Evolutionary conservation across 2,329 filamentous ascomycete genomes (phyloP), one percentile per base, ranked within the genome.

Genomic region (Metarhizium robertsii): DNA sequence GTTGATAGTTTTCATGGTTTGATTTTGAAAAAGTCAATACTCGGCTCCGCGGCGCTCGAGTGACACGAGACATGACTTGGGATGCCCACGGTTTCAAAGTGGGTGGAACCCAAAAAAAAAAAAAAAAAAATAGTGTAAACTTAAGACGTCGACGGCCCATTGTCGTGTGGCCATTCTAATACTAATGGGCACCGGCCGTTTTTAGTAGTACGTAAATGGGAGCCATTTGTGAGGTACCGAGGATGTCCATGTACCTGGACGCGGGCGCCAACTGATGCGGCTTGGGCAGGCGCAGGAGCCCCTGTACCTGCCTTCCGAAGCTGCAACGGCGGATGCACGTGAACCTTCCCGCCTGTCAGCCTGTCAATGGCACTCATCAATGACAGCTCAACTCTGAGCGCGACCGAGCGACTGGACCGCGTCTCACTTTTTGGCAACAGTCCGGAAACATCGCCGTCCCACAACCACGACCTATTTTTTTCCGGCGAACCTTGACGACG

Each of bases 401-500:
- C 43, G n/a, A 18, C 32, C 32, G 42, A 30, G 6, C 25, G 11
- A 48, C 20, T 48, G 45, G 18, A 48, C 45, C 45, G 45, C 45
- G 45, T 48, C 45, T 48, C 20, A 30, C 45, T 16, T 18, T 1
- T 48, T 29, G 45, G 25, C 25, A 32, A 48, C 45, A 48, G 6
- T 30, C 10, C 25, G 14, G 30, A 30, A 30, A 48, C 20, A 48
- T 20, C 25, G 50, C 55, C 42, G 29, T 51, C 38, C 46, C 18
- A 20, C 47, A 52, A 47, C 50, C 48, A 53, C 56, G 49, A 58
- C 50, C 52, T 53, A 3, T 34, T 40, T 5, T 40, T 40, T 5
- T 54, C 38, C 43, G 42, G 50, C 53, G 32, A 20, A 8, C 29
- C 14, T 30, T 55, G 30, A 57, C 53, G 49, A 55, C 38, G 18